Conservation (phyloP, 805 yeast genomes). For the Barnettozyma vustinii region DNA sequence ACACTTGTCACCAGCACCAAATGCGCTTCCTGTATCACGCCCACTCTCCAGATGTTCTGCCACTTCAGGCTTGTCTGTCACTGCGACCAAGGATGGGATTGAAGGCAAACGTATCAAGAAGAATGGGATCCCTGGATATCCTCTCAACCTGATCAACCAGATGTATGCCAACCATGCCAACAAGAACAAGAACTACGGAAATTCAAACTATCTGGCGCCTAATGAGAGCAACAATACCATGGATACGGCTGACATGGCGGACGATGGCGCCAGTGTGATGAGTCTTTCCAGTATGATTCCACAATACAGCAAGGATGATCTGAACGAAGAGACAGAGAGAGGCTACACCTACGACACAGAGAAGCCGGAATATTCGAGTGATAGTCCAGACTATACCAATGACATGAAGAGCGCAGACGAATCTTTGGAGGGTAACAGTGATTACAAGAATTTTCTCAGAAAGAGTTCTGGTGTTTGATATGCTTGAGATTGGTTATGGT, state of each 20-base stretch:
- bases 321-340: background rate
- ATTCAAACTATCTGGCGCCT: background rate
- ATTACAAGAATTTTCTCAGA: conserved; percentile 20
- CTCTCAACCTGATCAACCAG: conserved; percentile 31
- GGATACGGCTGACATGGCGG: conserved; percentile 4
- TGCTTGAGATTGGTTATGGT: background rate
- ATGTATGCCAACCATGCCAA: conserved; percentile 26
- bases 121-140: conserved; percentile 34
- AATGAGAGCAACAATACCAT: background rate
- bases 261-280: conserved; percentile 20
- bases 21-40: conserved; percentile 35
- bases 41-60: conserved; percentile 57
- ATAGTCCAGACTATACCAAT: conserved; percentile 12
- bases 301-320: conserved; percentile 18
- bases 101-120: conserved; percentile 57
- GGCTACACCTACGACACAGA: conserved; percentile 5
- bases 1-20: background rate
- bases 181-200: conserved; percentile 1
- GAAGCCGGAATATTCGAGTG: conserved; percentile 8
- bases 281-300: conserved; percentile 26
- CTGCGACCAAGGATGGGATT: conserved; percentile 70
- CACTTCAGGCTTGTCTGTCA: conserved; percentile 64
- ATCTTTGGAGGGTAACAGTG: conserved; percentile 14
- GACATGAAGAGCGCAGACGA: conserved; percentile 13
- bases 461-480: conserved; percentile 7